These are phyloP conservation scores for Lepidopterella palustris DNA, from an alignment of 495 filamentous ascomycete species.

Conservation along the genomic window DNA sequence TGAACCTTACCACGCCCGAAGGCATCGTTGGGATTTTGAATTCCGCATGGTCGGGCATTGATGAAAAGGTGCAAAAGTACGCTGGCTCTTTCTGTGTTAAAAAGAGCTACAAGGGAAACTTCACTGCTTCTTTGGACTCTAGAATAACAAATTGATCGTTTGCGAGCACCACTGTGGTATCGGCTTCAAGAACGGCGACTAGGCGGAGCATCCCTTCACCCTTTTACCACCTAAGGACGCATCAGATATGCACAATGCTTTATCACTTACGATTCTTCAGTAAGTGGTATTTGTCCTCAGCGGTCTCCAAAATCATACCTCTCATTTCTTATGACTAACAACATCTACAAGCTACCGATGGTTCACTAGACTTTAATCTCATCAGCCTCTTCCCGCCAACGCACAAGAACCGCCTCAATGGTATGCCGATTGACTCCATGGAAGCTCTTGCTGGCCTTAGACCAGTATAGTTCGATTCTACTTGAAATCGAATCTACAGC, in stretches of 20 bases:
- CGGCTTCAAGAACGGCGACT: slow-evolving; percentile 36
- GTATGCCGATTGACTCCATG: slow-evolving; percentile 32
- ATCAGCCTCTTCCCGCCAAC: slow-evolving; percentile 38
- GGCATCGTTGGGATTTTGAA: slow-evolving; percentile 30
- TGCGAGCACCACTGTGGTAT: slow-evolving; percentile 38
- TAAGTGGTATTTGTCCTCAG: too few relatives aligned
- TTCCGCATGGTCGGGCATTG: slow-evolving; percentile 28
- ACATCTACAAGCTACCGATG: not conserved
- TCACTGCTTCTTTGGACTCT: slow-evolving; percentile 42
- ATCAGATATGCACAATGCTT: slow-evolving; percentile 36
- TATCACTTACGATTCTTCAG: slow-evolving; percentile 35
- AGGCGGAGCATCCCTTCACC: slow-evolving; percentile 45
- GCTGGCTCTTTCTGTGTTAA: slow-evolving; percentile 35
- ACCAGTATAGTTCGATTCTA: slow-evolving; percentile 22
- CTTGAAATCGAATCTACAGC: not conserved
- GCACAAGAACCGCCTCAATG: slow-evolving; percentile 36
- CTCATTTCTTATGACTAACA: not conserved
- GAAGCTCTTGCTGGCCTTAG: slow-evolving; percentile 31
- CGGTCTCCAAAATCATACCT: too few relatives aligned
- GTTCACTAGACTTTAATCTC: slow-evolving; percentile 33
- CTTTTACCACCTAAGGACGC: slow-evolving; percentile 34
- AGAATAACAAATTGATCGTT: slow-evolving; percentile 43
- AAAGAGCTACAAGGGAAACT: slow-evolving; percentile 29
- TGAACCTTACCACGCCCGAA: slow-evolving; percentile 44
- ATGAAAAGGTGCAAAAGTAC: slow-evolving; percentile 29